Percentiles rank a stretch among this genome's conserved stretches.
These are phyloP conservation scores for Malbranchea zuffiana DNA, from an alignment of 2,329 filamentous ascomycete genomes.

Conservation along the genomic window DNA sequence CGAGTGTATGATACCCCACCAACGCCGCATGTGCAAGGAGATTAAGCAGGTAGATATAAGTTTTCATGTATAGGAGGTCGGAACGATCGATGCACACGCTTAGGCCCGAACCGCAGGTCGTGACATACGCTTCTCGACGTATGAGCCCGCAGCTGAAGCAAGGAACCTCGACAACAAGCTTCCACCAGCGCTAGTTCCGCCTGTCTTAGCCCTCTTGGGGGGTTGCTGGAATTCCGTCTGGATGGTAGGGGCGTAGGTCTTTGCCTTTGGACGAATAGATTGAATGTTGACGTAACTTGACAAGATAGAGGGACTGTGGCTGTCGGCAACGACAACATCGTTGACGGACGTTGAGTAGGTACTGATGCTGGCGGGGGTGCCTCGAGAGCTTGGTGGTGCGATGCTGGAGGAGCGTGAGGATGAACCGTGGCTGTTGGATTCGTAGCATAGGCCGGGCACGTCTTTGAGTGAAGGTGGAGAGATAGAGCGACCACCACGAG, in stretches of 20 bases:
- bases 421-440: conserved; percentile 31
- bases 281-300: conserved; percentile 29
- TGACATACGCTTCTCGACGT: conserved; percentile 30
- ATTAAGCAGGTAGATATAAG: too few species aligned
- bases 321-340: conserved; percentile 28
- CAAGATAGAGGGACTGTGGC: conserved; percentile 25
- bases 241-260: conserved; percentile 21
- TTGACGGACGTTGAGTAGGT: conserved; percentile 27
- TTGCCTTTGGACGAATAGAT: conserved; percentile 22
- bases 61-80: too few species aligned
- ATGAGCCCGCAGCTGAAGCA: conserved; percentile 32
- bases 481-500: conserved; percentile 28
- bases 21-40: too few species aligned
- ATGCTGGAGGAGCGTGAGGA: conserved; percentile 33
- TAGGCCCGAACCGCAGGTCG: conserved; percentile 20
- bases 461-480: conserved; percentile 37
- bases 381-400: conserved; percentile 32
- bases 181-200: conserved; percentile 20
- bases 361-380: conserved; percentile 35
- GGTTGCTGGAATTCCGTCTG: conserved; percentile 25
- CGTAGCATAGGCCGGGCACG: conserved; percentile 34
- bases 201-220: conserved; percentile 33
- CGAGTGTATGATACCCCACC: too few species aligned
- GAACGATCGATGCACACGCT: too few species aligned
- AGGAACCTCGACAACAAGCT: conserved; percentile 36